phyloP scores from a whole-genome alignment of 352 stramenopile species.

The Phytopythium oedochilum region DNA sequence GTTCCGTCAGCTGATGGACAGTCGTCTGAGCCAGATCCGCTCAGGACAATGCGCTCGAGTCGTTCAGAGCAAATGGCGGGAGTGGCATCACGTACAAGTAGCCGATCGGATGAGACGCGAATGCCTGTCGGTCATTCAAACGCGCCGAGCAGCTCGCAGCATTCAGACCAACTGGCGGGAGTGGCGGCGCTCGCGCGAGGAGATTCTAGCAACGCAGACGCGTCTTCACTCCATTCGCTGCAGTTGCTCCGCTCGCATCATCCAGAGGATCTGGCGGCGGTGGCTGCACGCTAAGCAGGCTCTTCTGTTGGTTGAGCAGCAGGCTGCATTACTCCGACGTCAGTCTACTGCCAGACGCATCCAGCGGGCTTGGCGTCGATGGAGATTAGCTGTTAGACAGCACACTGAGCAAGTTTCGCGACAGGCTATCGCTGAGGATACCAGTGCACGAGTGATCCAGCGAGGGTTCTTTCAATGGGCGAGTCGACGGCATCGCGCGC shows the following conservation, averaged over 20 bases:
- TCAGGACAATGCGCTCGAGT: not conserved
- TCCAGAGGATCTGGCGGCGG: slow-evolving; percentile 4
- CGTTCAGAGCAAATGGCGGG: slow-evolving; percentile 13
- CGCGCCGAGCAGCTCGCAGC: not conserved
- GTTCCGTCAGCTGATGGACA: not conserved
- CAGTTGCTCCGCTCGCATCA: not conserved
- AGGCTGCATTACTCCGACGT: not conserved
- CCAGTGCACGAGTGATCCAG: not conserved
- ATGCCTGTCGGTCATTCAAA: not conserved
- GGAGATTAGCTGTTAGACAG: not conserved
- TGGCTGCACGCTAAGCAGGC: not conserved
- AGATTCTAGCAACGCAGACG: no score
- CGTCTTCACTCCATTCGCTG: not conserved
- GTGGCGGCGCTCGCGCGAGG: not conserved
- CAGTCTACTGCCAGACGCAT: slow-evolving; percentile 7
- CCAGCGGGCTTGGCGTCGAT: slow-evolving; percentile 2
- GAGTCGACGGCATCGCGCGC: not conserved
- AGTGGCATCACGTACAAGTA: not conserved
- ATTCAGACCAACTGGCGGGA: not conserved
- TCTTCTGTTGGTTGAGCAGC: not conserved
- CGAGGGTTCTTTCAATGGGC: not conserved
- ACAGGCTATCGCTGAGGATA: not conserved
- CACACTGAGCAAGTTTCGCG: not conserved
- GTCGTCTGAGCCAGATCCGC: not conserved
- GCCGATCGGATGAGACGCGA: not conserved